Evolutionary conservation across 1,139 yeast species (phyloP), one percentile per base, ranked within the genome.

Genomic region (Hyphopichia wangnamkhiaoensis): DNA sequence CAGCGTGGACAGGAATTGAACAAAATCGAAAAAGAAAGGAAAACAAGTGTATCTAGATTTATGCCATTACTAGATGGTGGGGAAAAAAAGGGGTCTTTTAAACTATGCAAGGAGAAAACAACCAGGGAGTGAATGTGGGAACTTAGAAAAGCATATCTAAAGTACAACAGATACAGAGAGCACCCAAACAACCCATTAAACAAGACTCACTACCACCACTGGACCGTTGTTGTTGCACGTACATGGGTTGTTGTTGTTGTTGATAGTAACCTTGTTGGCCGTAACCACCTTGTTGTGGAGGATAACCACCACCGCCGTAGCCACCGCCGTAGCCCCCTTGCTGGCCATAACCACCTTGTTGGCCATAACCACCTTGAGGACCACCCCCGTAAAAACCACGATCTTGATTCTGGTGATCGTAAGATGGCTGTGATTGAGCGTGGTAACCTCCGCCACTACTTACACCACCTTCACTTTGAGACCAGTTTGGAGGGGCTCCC

Each of bases 131-230:
- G n/a, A 12, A 15, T 5, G 18, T 8, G 15, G 18, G 5, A 5
- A 30, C 28, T 53, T 68, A 83, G 59, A 83, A 80, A 24, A 84
- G 52, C 54, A 82, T 77, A 56, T 84, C 90, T 51, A 84, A 65
- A 5, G 90, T 80, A 63, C 87, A 83, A 59, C 93, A 84, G 48
- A 83, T 53, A 77, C 91, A 84, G 61, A 82, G 50, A 9, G 87
- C 89, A 21, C 82, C 89, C 50, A 83, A 68, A 65, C 90, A 84
- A 4, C 80, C 90, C 62, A 80, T 72, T 54, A 82, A 71, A 61
- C 89, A 83, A 41, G 73, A 77, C 35, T 68, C 71, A 33, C 59
- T 59, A 18, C 63, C 62, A 23, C 63, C 65, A 1, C 52, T 31
- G 20, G 48, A 38, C 3, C 69, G 73, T 40, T 63, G 76, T 50